Evolutionary conservation across 306 rosid genomes (phyloP), one percentile per base, ranked within the genome.

Genomic region (Vigna hirtella): DNA sequence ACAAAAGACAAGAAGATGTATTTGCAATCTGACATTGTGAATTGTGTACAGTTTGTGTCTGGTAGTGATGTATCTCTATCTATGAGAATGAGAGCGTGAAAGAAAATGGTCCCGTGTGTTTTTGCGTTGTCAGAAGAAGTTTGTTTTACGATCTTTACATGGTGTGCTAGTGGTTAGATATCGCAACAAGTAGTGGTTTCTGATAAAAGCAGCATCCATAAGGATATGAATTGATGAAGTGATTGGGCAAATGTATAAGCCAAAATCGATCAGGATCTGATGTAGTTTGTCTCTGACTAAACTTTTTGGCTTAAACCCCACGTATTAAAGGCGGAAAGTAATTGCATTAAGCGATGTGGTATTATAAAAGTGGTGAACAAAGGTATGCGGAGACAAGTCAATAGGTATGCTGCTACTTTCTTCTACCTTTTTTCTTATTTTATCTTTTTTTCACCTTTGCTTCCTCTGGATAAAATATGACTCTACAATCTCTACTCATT

Each of bases 131-230:
- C 73, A 51, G 0, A 61, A 20, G 38, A 43, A 56, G 75, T 61
- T 55, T 55, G 72, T 43, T 53, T 5, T 55, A 76, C 26, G 52
- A 81, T 83, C 72, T 83, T 78, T 57, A 74, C 30, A 43, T 47
- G 61, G 63, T 55, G 78, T 36, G 80, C 78, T 80, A 83, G 78
- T 80, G 70, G 85, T 16, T 40, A 40, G 45, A 40, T 7, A 8
- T 40, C 0, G 45, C 11, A 76, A 84, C 75, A 47, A 56, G 32
- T 73, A 51, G 79, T 67, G 79, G 75, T 61, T 82, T 62, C 20
- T 72, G 45, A 68, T 32, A 42, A 85, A 82, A 84, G 86, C 38
- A 82, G 18, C 40, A 17, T 67, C 11, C 50, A 57, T 55, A 28
- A 18, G 7, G 32, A 67, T 36, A 43, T 13, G 53, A 26, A 52